Evolutionary conservation across 2,329 filamentous ascomycete species (phyloP).

Genomic region (Talaromyces funiculosus): DNA sequence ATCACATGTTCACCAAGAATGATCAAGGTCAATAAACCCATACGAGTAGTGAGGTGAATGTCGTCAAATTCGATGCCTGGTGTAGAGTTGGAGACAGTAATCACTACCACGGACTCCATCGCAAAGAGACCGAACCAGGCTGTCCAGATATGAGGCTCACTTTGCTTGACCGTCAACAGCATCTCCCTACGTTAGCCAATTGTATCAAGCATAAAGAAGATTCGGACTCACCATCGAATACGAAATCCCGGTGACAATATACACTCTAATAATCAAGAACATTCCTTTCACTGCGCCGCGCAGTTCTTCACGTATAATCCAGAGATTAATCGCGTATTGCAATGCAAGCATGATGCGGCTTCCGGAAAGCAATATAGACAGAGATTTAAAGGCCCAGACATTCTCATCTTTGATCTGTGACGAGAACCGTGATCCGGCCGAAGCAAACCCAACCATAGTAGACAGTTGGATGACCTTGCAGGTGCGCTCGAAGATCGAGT

Average conservation of each 20-base stretch:
- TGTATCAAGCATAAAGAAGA: background rate
- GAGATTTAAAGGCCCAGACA: constrained; percentile 40
- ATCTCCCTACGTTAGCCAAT: constrained; percentile 21
- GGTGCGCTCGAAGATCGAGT: constrained; percentile 58
- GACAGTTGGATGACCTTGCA: constrained; percentile 57
- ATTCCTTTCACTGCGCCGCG: constrained; percentile 24
- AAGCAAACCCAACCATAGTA: constrained; percentile 60
- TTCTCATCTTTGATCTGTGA: constrained; percentile 36
- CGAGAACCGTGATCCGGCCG: constrained; percentile 48
- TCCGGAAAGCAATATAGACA: constrained; percentile 43
- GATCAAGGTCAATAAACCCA: constrained; percentile 60
- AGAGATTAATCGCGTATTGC: constrained; percentile 46
- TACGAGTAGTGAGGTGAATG: constrained; percentile 59
- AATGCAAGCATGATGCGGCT: constrained; percentile 50
- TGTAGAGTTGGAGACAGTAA: constrained; percentile 51
- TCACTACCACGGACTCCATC: constrained; percentile 48
- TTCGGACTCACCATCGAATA: constrained; percentile 24
- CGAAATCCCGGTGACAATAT: constrained; percentile 24
- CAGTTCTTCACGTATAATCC: constrained; percentile 25
- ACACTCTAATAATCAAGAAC: constrained; percentile 24
- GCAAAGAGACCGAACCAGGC: constrained; percentile 53
- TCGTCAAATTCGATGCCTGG: constrained; percentile 55
- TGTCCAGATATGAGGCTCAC: constrained; percentile 35
- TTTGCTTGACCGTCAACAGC: constrained; percentile 28
- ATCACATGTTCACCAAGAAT: constrained; percentile 63